Evolutionary conservation across 192 early-diverging fungal species (phyloP).

Genomic region (Backusella westeae): DNA sequence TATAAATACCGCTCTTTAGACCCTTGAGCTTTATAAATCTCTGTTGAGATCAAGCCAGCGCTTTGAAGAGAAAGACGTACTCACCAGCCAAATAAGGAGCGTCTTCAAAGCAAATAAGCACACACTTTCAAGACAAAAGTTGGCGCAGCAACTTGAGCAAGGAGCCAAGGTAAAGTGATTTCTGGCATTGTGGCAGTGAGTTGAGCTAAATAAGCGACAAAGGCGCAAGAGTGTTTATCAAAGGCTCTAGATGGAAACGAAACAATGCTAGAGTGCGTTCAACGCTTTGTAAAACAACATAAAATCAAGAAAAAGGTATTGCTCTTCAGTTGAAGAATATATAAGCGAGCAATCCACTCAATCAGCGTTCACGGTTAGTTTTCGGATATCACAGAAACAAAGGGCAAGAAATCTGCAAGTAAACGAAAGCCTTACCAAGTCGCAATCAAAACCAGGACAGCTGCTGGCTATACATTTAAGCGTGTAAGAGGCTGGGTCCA

Average conservation of each 20-base stretch:
- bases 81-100: not conserved
- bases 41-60: not conserved
- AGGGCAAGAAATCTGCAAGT: not conserved
- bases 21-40: not conserved
- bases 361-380: not conserved
- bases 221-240: not conserved
- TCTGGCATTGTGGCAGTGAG: not conserved
- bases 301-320: not conserved
- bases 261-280: not conserved
- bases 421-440: conserved; percentile 11
- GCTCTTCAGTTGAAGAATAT: not conserved
- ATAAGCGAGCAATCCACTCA: not conserved
- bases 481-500: conserved; percentile 27
- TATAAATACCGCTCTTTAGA: not conserved
- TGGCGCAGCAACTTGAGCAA: not conserved
- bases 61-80: not conserved
- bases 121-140: not conserved
- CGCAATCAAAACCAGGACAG: not conserved
- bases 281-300: not conserved
- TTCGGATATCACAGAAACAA: not conserved
- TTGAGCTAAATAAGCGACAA: not conserved
- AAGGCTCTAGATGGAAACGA: not conserved
- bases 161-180: not conserved
- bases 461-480: conserved; percentile 2
- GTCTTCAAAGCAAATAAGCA: not conserved